Percentiles rank a stretch among this genome's conserved stretches.
phyloP scores from a whole-genome alignment of 352 stramenopile genomes.

The Globisporangium cylindrosporum region DNA sequence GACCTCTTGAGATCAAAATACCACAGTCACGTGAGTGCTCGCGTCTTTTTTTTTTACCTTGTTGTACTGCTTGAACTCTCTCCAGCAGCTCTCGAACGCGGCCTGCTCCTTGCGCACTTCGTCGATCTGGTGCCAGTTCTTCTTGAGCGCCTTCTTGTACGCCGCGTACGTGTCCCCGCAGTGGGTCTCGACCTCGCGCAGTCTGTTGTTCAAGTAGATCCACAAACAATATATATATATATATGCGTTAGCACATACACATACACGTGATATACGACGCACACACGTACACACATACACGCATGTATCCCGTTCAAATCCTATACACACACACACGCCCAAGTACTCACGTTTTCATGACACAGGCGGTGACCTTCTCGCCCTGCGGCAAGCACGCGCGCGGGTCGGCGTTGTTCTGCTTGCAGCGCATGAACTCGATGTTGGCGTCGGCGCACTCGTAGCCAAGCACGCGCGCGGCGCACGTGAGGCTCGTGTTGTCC shows the following conservation, averaged over 20 bases:
- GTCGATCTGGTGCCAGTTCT: slow-evolving; percentile 88
- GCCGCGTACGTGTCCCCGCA: slow-evolving; percentile 84
- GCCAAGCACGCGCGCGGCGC: slow-evolving; percentile 75
- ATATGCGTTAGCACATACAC: slow-evolving; percentile 6
- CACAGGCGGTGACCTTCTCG: slow-evolving; percentile 85
- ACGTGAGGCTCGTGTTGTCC: slow-evolving; percentile 88
- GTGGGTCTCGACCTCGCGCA: slow-evolving; percentile 75
- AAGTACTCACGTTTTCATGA: slow-evolving; percentile 77
- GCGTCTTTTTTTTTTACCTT: slow-evolving; percentile 10
- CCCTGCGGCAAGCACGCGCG: slow-evolving; percentile 77
- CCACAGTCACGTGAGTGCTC: background rate
- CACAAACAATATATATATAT: background rate
- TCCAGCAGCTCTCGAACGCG: slow-evolving; percentile 84
- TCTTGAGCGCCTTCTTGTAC: slow-evolving; percentile 88
- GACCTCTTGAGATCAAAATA: background rate
- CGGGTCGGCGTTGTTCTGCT: slow-evolving; percentile 80
- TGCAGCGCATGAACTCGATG: slow-evolving; percentile 85
- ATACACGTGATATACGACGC: background rate
- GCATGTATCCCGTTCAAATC: background rate
- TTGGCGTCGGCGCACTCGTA: slow-evolving; percentile 84
- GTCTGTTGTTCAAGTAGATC: slow-evolving; percentile 25
- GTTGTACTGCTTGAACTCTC: slow-evolving; percentile 72
- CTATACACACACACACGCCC: background rate
- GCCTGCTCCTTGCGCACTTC: slow-evolving; percentile 82
- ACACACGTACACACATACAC: background rate